Percentiles rank a stretch among this genome's conserved stretches.
These are phyloP conservation scores for Verticillium albo-atrum DNA, from an alignment of 2,329 filamentous ascomycete genomes.

Conservation along the genomic window DNA sequence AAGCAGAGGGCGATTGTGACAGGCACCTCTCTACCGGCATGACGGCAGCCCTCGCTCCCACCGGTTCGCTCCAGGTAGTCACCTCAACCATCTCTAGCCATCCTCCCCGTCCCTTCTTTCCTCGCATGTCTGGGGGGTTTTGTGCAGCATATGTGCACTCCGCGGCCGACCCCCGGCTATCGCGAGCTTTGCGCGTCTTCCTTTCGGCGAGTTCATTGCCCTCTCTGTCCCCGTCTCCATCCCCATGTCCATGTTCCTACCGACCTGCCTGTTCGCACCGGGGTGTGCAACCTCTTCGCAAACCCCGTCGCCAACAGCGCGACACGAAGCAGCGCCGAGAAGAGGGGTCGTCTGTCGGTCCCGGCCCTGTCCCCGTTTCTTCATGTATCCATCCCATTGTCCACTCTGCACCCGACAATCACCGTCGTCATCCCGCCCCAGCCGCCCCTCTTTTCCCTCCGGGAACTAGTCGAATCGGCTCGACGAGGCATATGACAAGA, in stretches of 20 bases:
- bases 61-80: background rate
- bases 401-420: background rate
- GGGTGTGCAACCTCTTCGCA: background rate
- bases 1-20: background rate
- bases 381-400: background rate
- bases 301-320: background rate
- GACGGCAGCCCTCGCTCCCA: background rate
- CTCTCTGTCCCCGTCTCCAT: background rate
- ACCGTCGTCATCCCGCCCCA: background rate
- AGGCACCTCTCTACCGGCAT: background rate
- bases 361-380: background rate
- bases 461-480: background rate
- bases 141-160: background rate
- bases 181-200: too few species aligned
- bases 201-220: background rate
- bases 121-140: background rate
- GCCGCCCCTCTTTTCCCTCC: background rate
- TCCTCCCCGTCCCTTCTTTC: background rate
- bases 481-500: background rate
- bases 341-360: background rate
- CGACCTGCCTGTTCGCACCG: background rate
- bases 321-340: background rate
- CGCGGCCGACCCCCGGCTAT: background rate
- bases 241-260: background rate
- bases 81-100: background rate